phyloP scores from a whole-genome alignment of 73 alveolate species.

The Paramecium sonneborni region DNA sequence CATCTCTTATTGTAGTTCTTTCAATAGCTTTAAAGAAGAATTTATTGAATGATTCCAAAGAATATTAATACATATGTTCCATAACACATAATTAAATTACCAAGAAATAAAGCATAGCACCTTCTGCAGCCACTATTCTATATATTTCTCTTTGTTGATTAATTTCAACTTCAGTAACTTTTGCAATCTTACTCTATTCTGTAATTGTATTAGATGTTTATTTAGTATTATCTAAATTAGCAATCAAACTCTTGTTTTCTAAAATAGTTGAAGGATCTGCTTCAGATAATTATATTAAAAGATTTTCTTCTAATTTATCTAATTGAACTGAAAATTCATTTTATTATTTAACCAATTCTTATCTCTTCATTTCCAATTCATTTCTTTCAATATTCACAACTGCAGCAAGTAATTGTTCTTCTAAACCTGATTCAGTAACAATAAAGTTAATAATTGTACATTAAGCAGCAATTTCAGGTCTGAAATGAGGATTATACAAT shows the following conservation, averaged over 20 bases:
- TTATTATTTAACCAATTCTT: constrained; percentile 96
- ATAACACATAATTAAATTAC: constrained; percentile 97
- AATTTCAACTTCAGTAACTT: constrained; percentile 97
- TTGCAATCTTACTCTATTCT: constrained; percentile 87
- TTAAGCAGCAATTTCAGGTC: constrained; percentile 99
- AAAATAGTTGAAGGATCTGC: constrained; percentile 99
- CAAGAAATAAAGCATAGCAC: constrained; percentile 99
- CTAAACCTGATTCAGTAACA: constrained; percentile 99
- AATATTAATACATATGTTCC: constrained; percentile 99
- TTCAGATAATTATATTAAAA: constrained; percentile 94
- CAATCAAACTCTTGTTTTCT: constrained; percentile 95
- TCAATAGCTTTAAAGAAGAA: constrained; percentile 99
- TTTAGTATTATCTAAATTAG: constrained; percentile 96
- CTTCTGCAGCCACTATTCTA: constrained; percentile 99
- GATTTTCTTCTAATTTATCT: constrained; percentile 96
- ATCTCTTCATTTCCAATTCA: constrained; percentile 97
- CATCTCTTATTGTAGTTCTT: constrained; percentile 94
- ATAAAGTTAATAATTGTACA: constrained; percentile 99
- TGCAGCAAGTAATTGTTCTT: constrained; percentile 98
- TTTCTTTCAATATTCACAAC: constrained; percentile 99
- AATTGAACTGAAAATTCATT: constrained; percentile 97
- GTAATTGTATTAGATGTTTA: constrained; percentile 95
- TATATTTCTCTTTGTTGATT: constrained; percentile 97
- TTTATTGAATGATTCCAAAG: constrained; percentile 96
- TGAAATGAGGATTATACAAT: constrained; percentile 99